Percentiles rank a stretch among this genome's conserved stretches.
phyloP scores from a whole-genome alignment of 73 alveolate genomes.

The Uronychia binucleata region DNA sequence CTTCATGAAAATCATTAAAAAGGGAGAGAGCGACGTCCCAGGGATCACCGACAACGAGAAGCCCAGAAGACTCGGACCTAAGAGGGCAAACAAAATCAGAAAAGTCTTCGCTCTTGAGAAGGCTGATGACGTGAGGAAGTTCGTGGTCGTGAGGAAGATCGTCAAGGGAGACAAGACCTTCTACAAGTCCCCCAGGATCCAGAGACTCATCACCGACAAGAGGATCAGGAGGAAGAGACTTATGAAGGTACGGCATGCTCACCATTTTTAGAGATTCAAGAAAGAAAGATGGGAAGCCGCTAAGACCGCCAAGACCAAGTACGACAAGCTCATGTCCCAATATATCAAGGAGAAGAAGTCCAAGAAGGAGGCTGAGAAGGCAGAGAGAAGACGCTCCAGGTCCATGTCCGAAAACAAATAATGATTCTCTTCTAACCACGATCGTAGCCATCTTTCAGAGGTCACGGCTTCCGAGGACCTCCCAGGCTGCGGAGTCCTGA shows the following conservation, averaged over 20 bases:
- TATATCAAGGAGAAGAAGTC: constrained; percentile 22
- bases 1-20: constrained; percentile 46
- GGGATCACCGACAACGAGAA: constrained; percentile 65
- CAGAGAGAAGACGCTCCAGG: background rate
- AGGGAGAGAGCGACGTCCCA: constrained; percentile 56
- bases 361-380: constrained; percentile 25
- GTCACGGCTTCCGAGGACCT: too few relatives aligned
- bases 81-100: constrained; percentile 66
- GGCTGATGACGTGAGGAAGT: constrained; percentile 55
- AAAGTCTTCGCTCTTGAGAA: constrained; percentile 61
- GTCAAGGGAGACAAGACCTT: constrained; percentile 52
- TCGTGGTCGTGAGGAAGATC: constrained; percentile 38
- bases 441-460: background rate
- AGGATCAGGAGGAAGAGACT: background rate
- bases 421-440: background rate
- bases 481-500: too few relatives aligned
- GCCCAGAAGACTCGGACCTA: constrained; percentile 71
- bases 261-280: constrained; percentile 58
- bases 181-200: constrained; percentile 59
- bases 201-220: constrained; percentile 44
- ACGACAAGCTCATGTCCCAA: background rate
- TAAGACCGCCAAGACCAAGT: constrained; percentile 17
- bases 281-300: constrained; percentile 31
- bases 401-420: background rate
- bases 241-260: too few relatives aligned